Evolutionary conservation across 305 asterid species (phyloP).

Genomic region (Striga hermonthica): DNA sequence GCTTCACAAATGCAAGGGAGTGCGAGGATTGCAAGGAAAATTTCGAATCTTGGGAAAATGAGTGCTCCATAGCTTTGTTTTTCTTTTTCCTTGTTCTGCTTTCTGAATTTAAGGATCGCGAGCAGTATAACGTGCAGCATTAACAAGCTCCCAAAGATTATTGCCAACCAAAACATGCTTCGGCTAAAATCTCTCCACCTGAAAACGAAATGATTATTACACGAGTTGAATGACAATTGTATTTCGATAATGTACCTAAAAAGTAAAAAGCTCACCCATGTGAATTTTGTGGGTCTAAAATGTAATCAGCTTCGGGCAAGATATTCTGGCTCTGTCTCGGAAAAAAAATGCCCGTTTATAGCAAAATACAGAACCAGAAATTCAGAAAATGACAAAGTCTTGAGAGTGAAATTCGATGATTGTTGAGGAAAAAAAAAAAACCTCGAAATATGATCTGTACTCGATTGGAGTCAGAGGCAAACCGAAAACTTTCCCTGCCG

Average conservation of each 20-base stretch:
- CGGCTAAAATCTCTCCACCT: constrained; percentile 94
- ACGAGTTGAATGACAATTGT: not conserved
- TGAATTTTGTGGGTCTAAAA: constrained; percentile 67
- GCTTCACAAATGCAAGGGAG: constrained; percentile 81
- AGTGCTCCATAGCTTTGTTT: constrained; percentile 65
- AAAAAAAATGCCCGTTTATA: constrained; percentile 32
- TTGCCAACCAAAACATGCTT: constrained; percentile 91
- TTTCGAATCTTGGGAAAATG: constrained; percentile 73
- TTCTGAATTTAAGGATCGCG: constrained; percentile 46
- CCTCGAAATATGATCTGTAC: constrained; percentile 78
- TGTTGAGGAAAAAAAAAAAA: constrained; percentile 9
- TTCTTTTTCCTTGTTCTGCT: constrained; percentile 47
- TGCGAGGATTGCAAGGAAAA: constrained; percentile 73
- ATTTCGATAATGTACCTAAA: not conserved
- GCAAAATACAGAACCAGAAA: constrained; percentile 18
- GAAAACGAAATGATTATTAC: not conserved
- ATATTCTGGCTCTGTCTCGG: constrained; percentile 58
- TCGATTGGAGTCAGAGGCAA: constrained; percentile 74
- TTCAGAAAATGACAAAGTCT: not conserved
- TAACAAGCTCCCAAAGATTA: constrained; percentile 56
- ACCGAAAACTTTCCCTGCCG: constrained; percentile 50
- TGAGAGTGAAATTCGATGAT: not conserved
- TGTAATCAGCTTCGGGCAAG: constrained; percentile 72
- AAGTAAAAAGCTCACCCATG: constrained; percentile 50
- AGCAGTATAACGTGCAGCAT: constrained; percentile 56